These are phyloP conservation scores for Rhizopus sp. DNA, from an alignment of 371 early-diverging fungal genomes.

Conservation along the genomic window DNA sequence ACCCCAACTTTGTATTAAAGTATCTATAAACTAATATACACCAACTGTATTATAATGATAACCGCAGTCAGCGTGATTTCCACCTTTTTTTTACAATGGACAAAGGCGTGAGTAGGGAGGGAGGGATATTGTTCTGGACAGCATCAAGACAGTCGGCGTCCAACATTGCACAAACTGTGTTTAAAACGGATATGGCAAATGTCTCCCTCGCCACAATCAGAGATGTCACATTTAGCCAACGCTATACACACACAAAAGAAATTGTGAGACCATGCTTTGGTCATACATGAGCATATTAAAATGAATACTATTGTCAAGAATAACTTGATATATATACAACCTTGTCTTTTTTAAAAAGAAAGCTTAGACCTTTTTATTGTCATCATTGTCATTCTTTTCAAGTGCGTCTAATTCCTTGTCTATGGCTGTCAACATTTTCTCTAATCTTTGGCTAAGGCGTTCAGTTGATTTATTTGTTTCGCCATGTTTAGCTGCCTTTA, in stretches of 20 bases:
- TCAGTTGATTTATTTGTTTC: conserved; percentile 58
- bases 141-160: conserved; percentile 21
- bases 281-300: too few relatives aligned
- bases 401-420: conserved; percentile 69
- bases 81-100: conserved; percentile 31
- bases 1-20: too few relatives aligned
- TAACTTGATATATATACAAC: too few relatives aligned
- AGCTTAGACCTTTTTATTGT: background rate
- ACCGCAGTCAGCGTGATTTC: conserved; percentile 31
- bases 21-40: too few relatives aligned
- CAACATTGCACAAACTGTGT: conserved; percentile 45
- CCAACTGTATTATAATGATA: conserved; percentile 14
- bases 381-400: conserved; percentile 29
- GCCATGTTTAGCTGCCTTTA: conserved; percentile 58
- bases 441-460: conserved; percentile 60
- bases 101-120: conserved; percentile 7
- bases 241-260: too few relatives aligned
- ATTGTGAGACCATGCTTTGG: too few relatives aligned
- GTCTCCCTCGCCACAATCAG: conserved; percentile 21
- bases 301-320: too few relatives aligned
- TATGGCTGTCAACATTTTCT: conserved; percentile 70
- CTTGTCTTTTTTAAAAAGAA: background rate
- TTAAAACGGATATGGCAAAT: conserved; percentile 40
- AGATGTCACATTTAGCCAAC: too few relatives aligned
- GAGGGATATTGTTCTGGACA: too few relatives aligned